Conservation (phyloP, 164 flowering plant species). For the Cinnamomum micranthum region DNA sequence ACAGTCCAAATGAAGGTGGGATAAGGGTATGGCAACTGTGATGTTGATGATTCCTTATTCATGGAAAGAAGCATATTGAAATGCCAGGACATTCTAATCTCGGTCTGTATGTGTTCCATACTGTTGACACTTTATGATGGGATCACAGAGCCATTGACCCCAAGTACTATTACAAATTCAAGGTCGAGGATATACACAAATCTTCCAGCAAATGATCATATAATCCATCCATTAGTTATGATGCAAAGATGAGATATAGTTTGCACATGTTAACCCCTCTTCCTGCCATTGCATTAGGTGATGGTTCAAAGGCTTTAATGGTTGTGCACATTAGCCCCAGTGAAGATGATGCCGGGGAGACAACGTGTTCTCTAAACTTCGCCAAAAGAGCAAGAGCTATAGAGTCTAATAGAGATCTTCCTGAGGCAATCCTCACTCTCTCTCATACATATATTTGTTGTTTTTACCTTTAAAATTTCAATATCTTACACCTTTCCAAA, state of each 20-base stretch:
- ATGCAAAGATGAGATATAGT: neutral
- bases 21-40: too few relatives aligned
- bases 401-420: conserved; percentile 45
- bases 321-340: conserved; percentile 67
- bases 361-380: conserved; percentile 64
- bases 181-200: too few relatives aligned
- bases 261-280: neutral
- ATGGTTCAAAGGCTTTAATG: conserved; percentile 72
- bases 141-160: too few relatives aligned
- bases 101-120: too few relatives aligned
- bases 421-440: conserved; percentile 36
- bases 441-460: too few relatives aligned
- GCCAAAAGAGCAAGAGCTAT: conserved; percentile 66
- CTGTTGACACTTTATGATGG: too few relatives aligned
- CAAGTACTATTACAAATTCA: too few relatives aligned
- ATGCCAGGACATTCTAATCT: too few relatives aligned
- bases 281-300: conserved; percentile 32
- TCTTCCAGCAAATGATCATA: too few relatives aligned
- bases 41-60: too few relatives aligned
- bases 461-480: neutral
- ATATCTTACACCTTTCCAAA: neutral
- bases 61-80: too few relatives aligned
- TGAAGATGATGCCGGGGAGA: conserved; percentile 66
- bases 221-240: neutral
- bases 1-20: too few relatives aligned